phyloP scores from a whole-genome alignment of 257 asterid genomes.

The Eucommia ulmoides region DNA sequence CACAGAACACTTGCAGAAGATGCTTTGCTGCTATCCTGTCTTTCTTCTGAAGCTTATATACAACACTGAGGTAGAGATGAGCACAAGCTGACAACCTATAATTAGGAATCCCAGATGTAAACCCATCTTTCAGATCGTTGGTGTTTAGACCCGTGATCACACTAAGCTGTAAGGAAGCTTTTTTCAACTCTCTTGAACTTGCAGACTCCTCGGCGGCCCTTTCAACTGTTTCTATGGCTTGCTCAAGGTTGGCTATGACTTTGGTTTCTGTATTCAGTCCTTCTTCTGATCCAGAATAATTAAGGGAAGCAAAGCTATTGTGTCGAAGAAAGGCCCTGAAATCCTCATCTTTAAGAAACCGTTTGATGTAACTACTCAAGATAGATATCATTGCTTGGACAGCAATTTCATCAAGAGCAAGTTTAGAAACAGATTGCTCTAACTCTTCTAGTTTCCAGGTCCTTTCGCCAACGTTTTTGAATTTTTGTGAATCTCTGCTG shows the following conservation, averaged over 20 bases:
- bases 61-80: conserved; percentile 72
- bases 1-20: conserved; percentile 60
- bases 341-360: conserved; percentile 46
- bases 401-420: conserved; percentile 69
- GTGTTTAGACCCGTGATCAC: conserved; percentile 72
- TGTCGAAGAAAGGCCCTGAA: conserved; percentile 53
- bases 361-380: conserved; percentile 34
- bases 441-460: conserved; percentile 19
- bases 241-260: conserved; percentile 51
- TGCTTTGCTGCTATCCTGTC: conserved; percentile 57
- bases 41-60: conserved; percentile 54
- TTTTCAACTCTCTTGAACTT: conserved; percentile 45
- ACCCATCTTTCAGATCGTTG: conserved; percentile 35
- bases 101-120: conserved; percentile 61
- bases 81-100: conserved; percentile 74
- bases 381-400: conserved; percentile 62
- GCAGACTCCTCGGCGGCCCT: conserved; percentile 43
- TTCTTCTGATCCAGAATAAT: conserved; percentile 26
- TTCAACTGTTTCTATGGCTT: conserved; percentile 61
- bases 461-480: conserved; percentile 15
- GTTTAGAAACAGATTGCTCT: conserved; percentile 27
- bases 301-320: conserved; percentile 44
- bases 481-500: conserved; percentile 8
- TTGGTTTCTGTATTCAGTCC: conserved; percentile 32
- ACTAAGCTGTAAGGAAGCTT: conserved; percentile 72